Base-by-base conservation (phyloP, 1,284 basidiomycete species). In the Rhodotorula sp. region DNA sequence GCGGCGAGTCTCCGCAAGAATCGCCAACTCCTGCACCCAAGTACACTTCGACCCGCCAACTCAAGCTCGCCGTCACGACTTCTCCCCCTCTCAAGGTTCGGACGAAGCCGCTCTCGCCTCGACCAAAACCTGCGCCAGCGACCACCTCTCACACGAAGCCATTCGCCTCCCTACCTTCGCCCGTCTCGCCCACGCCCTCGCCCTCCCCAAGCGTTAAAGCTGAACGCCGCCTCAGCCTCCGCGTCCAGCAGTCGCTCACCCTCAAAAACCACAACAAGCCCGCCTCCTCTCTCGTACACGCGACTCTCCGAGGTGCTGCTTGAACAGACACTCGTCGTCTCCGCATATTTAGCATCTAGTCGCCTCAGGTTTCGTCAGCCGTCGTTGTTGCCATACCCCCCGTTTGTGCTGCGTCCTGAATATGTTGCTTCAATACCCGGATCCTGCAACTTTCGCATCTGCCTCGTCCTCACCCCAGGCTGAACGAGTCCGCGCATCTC, bases 191-290 rank as follows among this genome's bases (percentile, higher is more conserved):
- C 24, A 1, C 55, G 1, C 24, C 62, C n/a, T 56, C 62, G 0
- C 61, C 53, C 19, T 66, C 64, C 3, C 57, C 64, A 7, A 49
- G 49, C 46, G 32, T 54, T 27, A n/a, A 36, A 20, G 32, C 64
- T 24, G 64, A 60, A 11, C 64, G 64, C 15, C 51, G 64, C 0
- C 57, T 60, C 22, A 55, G 52, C 46, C 47, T 66, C 22, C 49
- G 64, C 11, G 64, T 66, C 5, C 51, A 59, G n/a, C 64, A 61
- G 44, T 27, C 48, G 19, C 22, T 66, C 46, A 32, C 19, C 24
- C 34, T 44, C n/a, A 60, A 60, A 53, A 39, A 49, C 22, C 44
- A 47, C 13, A 53, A 61, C 49, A 47, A 49, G 34, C 59, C 27
- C 19, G 34, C n/a, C n/a, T n/a, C n/a, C n/a, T n/a, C n/a, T n/a